Conservation (phyloP, 257 asterid species). For the Scutellaria barbata region DNA sequence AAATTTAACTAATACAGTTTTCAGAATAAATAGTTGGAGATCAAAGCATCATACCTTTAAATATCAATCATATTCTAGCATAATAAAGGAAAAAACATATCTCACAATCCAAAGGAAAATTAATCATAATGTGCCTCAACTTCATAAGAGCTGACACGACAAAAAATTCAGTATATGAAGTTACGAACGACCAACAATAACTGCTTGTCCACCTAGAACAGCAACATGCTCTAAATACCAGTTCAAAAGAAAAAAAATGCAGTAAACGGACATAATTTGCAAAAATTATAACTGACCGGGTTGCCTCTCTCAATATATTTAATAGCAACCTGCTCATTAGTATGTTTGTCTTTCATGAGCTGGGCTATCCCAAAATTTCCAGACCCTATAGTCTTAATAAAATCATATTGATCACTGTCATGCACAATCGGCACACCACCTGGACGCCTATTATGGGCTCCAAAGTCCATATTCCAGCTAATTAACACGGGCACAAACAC, state of each 20-base stretch:
- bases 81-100: not conserved
- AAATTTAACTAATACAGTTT: constrained; percentile 6
- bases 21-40: constrained; percentile 9
- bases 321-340: constrained; percentile 34
- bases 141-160: not conserved
- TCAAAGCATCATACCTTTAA: not conserved
- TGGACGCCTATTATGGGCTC: constrained; percentile 16
- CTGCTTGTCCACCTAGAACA: constrained; percentile 15
- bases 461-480: constrained; percentile 32
- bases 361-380: constrained; percentile 33
- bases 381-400: constrained; percentile 28
- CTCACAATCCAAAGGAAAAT: not conserved
- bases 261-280: constrained; percentile 18
- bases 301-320: constrained; percentile 35
- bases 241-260: constrained; percentile 3
- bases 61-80: not conserved
- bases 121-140: not conserved
- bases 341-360: constrained; percentile 29
- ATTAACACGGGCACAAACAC: constrained; percentile 18
- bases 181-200: not conserved
- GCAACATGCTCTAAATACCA: not conserved
- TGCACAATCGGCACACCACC: constrained; percentile 31
- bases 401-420: constrained; percentile 25
- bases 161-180: not conserved
- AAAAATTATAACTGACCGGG: constrained; percentile 33